phyloP scores from a whole-genome alignment of 805 yeast genomes.

The Kodamaea laetipori region DNA sequence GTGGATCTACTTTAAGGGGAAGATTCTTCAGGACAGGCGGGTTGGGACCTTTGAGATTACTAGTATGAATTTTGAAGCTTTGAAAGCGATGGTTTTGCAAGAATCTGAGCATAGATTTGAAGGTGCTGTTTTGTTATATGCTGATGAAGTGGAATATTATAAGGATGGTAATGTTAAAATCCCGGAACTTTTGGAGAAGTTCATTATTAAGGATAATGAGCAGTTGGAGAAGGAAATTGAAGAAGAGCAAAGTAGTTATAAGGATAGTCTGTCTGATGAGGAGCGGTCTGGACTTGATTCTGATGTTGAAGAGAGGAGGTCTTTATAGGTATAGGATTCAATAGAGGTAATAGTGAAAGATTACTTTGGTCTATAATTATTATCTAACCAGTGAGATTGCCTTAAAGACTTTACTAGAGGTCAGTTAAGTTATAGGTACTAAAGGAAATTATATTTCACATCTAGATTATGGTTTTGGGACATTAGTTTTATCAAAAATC shows the following conservation, averaged over 20 bases:
- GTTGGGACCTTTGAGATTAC: conserved; percentile 23
- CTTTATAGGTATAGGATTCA: no score
- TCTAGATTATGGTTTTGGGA: no score
- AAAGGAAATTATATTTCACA: no score
- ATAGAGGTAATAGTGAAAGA: no score
- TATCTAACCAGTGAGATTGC: no score
- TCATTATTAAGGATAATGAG: conserved; percentile 10
- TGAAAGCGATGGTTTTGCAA: conserved; percentile 20
- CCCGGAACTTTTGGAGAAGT: conserved; percentile 3
- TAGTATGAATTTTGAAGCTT: conserved; percentile 22
- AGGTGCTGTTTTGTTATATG: conserved; percentile 23
- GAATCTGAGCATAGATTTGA: conserved; percentile 15
- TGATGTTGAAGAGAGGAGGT: no score
- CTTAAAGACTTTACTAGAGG: no score
- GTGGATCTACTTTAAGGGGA: conserved; percentile 26
- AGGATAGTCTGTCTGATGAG: neutral
- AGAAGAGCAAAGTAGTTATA: neutral
- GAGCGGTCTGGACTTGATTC: neutral
- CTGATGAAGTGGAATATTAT: conserved; percentile 15
- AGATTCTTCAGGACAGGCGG: conserved; percentile 11
- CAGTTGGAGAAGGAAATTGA: conserved; percentile 4
- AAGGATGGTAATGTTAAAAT: conserved; percentile 8
- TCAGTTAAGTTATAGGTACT: no score
- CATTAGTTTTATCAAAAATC: no score
- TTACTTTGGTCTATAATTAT: no score